Evolutionary conservation across 2,329 filamentous ascomycete species (phyloP).

Genomic region (Herpotrichia juniperi): DNA sequence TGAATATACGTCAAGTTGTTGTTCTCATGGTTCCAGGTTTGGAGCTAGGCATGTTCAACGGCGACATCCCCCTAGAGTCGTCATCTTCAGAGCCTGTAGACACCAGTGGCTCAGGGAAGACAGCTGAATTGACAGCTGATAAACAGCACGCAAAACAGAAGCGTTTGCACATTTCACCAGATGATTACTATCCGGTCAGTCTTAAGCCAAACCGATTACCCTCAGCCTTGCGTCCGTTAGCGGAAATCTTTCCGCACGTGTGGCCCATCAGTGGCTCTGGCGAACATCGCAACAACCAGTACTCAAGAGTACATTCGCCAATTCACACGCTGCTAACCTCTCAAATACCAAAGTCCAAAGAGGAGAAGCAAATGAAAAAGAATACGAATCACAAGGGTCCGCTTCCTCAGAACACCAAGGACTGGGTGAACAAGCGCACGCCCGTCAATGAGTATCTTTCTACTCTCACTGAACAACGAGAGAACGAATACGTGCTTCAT

Average conservation of each 20-base stretch:
- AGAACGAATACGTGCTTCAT: slow-evolving; percentile 86
- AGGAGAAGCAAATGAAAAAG: slow-evolving; percentile 66
- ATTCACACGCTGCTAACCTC: slow-evolving; percentile 82
- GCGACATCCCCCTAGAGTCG: slow-evolving; percentile 41
- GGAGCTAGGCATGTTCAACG: slow-evolving; percentile 87
- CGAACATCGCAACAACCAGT: slow-evolving; percentile 70
- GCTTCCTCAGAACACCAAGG: slow-evolving; percentile 66
- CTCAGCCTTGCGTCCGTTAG: slow-evolving; percentile 63
- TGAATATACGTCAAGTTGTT: slow-evolving; percentile 73
- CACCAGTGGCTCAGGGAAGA: background rate
- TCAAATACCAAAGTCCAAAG: slow-evolving; percentile 70
- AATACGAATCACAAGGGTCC: slow-evolving; percentile 50
- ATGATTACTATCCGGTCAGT: slow-evolving; percentile 57
- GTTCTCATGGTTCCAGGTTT: slow-evolving; percentile 90
- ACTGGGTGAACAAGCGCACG: slow-evolving; percentile 77
- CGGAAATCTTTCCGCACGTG: slow-evolving; percentile 82
- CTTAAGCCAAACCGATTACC: slow-evolving; percentile 52
- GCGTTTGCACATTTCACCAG: slow-evolving; percentile 47
- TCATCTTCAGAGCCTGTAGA: background rate
- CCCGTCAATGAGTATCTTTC: slow-evolving; percentile 82
- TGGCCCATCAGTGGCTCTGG: slow-evolving; percentile 91
- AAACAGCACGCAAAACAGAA: slow-evolving; percentile 24
- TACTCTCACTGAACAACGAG: slow-evolving; percentile 73
- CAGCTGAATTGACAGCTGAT: slow-evolving; percentile 2
- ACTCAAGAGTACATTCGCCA: slow-evolving; percentile 81